phyloP scores from a whole-genome alignment of 495 filamentous ascomycete species.

The Penicillium longicatenatum region DNA sequence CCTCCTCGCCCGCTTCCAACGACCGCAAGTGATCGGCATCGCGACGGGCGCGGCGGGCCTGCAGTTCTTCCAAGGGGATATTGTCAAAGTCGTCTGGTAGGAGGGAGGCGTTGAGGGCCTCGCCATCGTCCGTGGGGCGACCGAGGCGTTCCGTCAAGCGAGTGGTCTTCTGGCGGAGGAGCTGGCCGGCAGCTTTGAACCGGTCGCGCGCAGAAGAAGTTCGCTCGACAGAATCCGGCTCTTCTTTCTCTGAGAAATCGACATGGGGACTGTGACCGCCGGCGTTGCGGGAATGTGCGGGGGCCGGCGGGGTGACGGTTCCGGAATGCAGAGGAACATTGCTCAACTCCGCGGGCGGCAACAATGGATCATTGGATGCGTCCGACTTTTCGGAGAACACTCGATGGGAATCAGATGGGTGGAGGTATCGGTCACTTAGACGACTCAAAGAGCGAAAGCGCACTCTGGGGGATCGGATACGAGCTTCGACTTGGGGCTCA shows the following conservation, averaged over 20 bases:
- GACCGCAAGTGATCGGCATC: slow-evolving; percentile 23
- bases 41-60: slow-evolving; percentile 22
- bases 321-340: slow-evolving; percentile 22
- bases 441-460: slow-evolving; percentile 31
- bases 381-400: slow-evolving; percentile 14
- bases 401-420: slow-evolving; percentile 7
- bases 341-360: slow-evolving; percentile 19
- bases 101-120: slow-evolving; percentile 34
- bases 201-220: slow-evolving; percentile 29
- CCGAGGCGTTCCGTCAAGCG: slow-evolving; percentile 40
- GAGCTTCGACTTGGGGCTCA: slow-evolving; percentile 1
- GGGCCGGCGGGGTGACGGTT: slow-evolving; percentile 33
- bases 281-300: slow-evolving; percentile 24
- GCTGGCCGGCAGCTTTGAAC: slow-evolving; percentile 35
- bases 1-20: slow-evolving; percentile 25
- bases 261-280: slow-evolving; percentile 8
- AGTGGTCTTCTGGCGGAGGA: slow-evolving; percentile 40
- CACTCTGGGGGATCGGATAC: slow-evolving; percentile 24
- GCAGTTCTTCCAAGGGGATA: slow-evolving; percentile 25
- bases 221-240: slow-evolving; percentile 16
- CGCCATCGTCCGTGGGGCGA: slow-evolving; percentile 42
- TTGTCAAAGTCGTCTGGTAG: slow-evolving; percentile 40
- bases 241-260: slow-evolving; percentile 7
- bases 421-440: slow-evolving; percentile 15
- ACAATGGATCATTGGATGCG: slow-evolving; percentile 17